Percentiles rank a stretch among this genome's conserved stretches.
Conservation (phyloP, 1,139 yeast species). For the Geotrichum reessii region DNA sequence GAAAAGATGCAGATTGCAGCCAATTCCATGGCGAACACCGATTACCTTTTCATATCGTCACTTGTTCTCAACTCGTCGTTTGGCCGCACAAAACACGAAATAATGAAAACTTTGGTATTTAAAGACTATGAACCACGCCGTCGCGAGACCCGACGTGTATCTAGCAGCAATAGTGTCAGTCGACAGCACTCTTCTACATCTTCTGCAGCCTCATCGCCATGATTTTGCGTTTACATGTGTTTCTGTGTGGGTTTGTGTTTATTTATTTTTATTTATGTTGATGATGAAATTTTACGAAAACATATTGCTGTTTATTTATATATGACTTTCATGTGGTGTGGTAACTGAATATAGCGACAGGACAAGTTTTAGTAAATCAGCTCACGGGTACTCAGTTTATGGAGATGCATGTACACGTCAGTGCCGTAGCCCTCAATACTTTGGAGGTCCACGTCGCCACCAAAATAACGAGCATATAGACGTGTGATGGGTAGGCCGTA, state of each 20-base stretch:
- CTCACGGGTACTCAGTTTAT: conserved; percentile 38
- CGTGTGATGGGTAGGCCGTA: conserved; percentile 74
- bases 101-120: neutral
- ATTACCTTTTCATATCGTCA: conserved; percentile 4
- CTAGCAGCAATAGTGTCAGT: neutral
- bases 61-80: neutral
- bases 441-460: conserved; percentile 70
- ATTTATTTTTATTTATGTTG: neutral
- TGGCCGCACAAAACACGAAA: neutral
- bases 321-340: neutral
- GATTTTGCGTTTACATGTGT: neutral
- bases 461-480: conserved; percentile 71
- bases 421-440: conserved; percentile 86
- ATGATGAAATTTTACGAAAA: neutral
- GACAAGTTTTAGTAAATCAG: conserved; percentile 13
- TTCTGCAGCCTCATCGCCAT: neutral
- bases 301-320: neutral
- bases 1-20: conserved; percentile 11
- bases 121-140: neutral
- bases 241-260: neutral
- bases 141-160: neutral
- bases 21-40: conserved; percentile 9
- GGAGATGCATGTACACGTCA: conserved; percentile 71
- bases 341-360: neutral
- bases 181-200: neutral